Evolutionary conservation across 352 stramenopile genomes (phyloP).

Genomic region (Pythium pyrilobum): DNA sequence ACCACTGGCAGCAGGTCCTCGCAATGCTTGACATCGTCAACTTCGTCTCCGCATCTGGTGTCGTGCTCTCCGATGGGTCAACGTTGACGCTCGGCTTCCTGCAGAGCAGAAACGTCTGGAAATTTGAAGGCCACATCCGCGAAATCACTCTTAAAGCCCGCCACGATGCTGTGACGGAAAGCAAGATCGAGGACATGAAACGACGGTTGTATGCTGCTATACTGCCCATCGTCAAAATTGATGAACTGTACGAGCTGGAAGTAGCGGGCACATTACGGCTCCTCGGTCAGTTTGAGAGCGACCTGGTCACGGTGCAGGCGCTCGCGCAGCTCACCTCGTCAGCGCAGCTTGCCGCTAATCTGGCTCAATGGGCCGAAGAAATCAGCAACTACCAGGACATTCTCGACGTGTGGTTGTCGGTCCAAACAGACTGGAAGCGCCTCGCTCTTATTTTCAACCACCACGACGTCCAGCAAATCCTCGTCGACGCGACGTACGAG

Average conservation of each 20-base stretch:
- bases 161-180: constrained; percentile 51
- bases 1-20: constrained; percentile 62
- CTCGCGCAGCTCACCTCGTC: constrained; percentile 44
- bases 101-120: constrained; percentile 40
- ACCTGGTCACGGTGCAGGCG: constrained; percentile 52
- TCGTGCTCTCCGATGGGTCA: constrained; percentile 44
- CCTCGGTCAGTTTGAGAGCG: constrained; percentile 43
- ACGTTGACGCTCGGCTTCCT: constrained; percentile 51
- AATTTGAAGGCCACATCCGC: constrained; percentile 47
- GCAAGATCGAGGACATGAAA: constrained; percentile 58
- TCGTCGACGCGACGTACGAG: constrained; percentile 44
- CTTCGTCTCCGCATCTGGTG: constrained; percentile 42
- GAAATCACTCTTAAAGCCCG: constrained; percentile 50
- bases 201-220: constrained; percentile 27
- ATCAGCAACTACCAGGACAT: constrained; percentile 57
- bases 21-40: constrained; percentile 40
- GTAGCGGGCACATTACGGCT: constrained; percentile 20
- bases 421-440: constrained; percentile 48
- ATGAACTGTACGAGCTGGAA: constrained; percentile 46
- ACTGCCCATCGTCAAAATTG: constrained; percentile 36
- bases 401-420: constrained; percentile 44
- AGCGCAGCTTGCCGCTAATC: constrained; percentile 24
- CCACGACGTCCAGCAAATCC: constrained; percentile 50
- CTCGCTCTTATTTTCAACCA: constrained; percentile 42
- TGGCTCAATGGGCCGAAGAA: constrained; percentile 56